These are phyloP conservation scores for Adiantum capillusveneris DNA, from an alignment of 75 land plant genomes.

Conservation along the genomic window DNA sequence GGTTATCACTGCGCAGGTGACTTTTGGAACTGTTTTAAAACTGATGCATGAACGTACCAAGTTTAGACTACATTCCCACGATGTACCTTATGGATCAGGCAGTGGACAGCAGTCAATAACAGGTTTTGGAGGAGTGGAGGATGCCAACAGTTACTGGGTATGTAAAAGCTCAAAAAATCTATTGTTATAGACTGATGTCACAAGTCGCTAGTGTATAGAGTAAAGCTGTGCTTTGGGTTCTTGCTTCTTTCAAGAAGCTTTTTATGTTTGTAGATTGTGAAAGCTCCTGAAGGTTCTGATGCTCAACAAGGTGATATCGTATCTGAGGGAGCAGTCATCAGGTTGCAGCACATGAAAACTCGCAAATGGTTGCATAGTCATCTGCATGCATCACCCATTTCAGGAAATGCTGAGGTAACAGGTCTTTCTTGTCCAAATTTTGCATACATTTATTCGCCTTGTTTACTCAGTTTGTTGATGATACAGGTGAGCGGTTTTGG, in stretches of 20 bases:
- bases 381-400: constrained; percentile 84
- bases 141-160: constrained; percentile 96
- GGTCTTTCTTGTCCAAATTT: neutral
- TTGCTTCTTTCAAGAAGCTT: too few species aligned
- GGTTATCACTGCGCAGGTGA: too few species aligned
- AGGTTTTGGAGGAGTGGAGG: constrained; percentile 77
- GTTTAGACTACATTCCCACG: constrained; percentile 89
- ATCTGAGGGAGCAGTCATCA: constrained; percentile 45
- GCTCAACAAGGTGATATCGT: constrained; percentile 83
- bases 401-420: constrained; percentile 82
- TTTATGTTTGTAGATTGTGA: constrained; percentile 66
- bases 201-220: too few species aligned
- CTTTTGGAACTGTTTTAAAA: constrained; percentile 79
- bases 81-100: constrained; percentile 95
- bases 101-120: constrained; percentile 98
- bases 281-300: constrained; percentile 44
- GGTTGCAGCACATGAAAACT: constrained; percentile 90
- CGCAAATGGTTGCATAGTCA: constrained; percentile 97
- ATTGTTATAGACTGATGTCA: too few species aligned
- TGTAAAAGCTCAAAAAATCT: too few species aligned
- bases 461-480: neutral
- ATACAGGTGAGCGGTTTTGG: constrained; percentile 90
- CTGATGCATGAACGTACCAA: constrained; percentile 86
- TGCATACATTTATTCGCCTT: neutral
- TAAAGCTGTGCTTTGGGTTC: too few species aligned